Evolutionary conservation across 169 alveolate genomes (phyloP), one percentile per base, ranked within the genome.

Genomic region (Theileria sp.): DNA sequence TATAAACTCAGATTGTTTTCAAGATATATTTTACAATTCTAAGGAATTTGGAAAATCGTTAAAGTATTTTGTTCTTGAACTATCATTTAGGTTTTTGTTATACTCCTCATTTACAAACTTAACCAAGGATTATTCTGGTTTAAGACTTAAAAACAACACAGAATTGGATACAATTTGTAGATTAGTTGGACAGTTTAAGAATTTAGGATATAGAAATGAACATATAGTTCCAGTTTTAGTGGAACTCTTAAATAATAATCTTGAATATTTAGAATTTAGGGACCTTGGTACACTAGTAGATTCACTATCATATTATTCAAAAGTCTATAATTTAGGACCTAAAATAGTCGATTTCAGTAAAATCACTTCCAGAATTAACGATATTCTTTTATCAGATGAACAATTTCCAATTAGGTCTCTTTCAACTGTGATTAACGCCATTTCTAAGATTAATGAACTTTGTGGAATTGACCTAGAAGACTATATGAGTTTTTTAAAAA

Each of bases 101-200:
- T 17, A 58, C 32, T 25, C 28, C 13, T 4, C 1, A 44, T 44
- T 44, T 44, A 44, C 54, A 44, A 58, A 58, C 32, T 58, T 19
- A 19, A 66, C 4, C 38, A 66, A 17, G 30, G 34, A n/a, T 21
- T 19, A 13, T 19, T 25, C 60, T 21, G 75, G 25, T 6, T 3
- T 25, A 3, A 19, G 60, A 38, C 75, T 23, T 15, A 17, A 34
- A 38, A 19, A 25, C n/a, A 66, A 66, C 25, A 21, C 44, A 6
- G 75, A 66, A 66, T 3, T 66, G 26, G 54, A 66, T 58, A 21
- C 75, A 66, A 25, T 66, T 19, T 66, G 75, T 25, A 38, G 75
- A 38, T 38, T 66, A 34, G 15, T 66, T 10, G 75, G 75, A 17
- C 30, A 25, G 26, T 66, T 66, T 13, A 66, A 66, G 54, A 19